These are phyloP conservation scores for Fusarium staphyleae DNA, from an alignment of 2,329 filamentous ascomycete genomes.

Conservation along the genomic window DNA sequence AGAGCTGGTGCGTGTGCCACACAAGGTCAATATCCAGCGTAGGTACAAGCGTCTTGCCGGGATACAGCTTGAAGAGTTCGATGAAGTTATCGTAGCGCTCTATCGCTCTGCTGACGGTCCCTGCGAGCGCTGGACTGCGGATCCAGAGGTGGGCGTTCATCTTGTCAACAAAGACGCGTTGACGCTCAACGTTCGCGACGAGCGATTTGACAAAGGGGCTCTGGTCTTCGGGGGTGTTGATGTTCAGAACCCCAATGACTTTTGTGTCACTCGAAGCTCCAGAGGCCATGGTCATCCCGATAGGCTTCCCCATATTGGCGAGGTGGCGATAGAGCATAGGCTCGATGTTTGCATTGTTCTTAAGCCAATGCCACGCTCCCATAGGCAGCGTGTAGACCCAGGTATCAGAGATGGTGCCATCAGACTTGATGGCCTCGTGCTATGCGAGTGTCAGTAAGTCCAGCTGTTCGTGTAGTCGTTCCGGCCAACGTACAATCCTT, in stretches of 20 bases:
- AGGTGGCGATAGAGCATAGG: constrained; percentile 11
- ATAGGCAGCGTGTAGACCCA: constrained; percentile 14
- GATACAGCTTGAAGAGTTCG: constrained; percentile 47
- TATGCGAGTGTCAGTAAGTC: constrained; percentile 3
- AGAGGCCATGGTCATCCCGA: background rate
- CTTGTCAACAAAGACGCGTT: constrained; percentile 49
- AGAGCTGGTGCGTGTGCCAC: constrained; percentile 53
- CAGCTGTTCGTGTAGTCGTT: fast-evolving
- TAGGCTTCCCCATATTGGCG: constrained; percentile 7
- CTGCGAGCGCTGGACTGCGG: constrained; percentile 43
- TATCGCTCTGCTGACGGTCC: constrained; percentile 46
- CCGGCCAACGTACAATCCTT: constrained; percentile 11
- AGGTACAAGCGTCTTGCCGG: constrained; percentile 46
- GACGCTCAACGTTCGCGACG: constrained; percentile 39
- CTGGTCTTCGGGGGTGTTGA: background rate
- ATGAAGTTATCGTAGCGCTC: constrained; percentile 50
- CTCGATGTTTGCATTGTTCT: background rate
- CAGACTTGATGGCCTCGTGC: constrained; percentile 25
- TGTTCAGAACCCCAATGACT: background rate
- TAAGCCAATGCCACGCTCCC: background rate
- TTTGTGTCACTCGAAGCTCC: background rate
- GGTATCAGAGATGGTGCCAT: constrained; percentile 17
- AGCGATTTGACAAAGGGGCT: constrained; percentile 1
- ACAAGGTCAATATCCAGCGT: constrained; percentile 51
- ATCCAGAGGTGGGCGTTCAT: constrained; percentile 50